These are phyloP conservation scores for Ophiocordyceps polyrhachis-furcata DNA, from an alignment of 2,329 filamentous ascomycete species.

Conservation along the genomic window DNA sequence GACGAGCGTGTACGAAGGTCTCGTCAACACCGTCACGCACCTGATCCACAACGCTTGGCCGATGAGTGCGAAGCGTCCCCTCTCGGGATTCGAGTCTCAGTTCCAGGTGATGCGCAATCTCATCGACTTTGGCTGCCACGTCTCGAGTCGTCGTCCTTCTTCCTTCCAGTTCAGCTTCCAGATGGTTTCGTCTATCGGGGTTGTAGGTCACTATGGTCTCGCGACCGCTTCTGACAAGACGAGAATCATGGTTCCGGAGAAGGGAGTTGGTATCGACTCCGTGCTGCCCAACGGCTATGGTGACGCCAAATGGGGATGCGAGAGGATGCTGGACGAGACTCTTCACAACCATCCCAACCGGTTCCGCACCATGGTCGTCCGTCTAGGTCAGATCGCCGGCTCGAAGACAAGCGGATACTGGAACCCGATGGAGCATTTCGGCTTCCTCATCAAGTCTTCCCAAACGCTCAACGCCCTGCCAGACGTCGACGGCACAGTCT, in stretches of 20 bases:
- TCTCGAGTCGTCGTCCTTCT: conserved; percentile 4
- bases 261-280: conserved; percentile 16
- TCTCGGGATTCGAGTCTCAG: conserved; percentile 23
- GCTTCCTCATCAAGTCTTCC: conserved; percentile 29
- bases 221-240: conserved; percentile 4
- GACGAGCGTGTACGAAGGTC: conserved; percentile 14
- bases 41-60: conserved; percentile 34
- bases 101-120: conserved; percentile 26
- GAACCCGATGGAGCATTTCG: conserved; percentile 33
- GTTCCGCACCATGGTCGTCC: conserved; percentile 25
- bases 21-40: conserved; percentile 22
- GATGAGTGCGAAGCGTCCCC: conserved; percentile 17
- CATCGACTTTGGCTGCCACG: conserved; percentile 21
- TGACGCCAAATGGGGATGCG: conserved; percentile 32
- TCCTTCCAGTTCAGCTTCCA: conserved; percentile 14
- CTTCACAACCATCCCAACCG: conserved; percentile 20
- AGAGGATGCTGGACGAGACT: conserved; percentile 29
- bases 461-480: conserved; percentile 25
- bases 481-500: conserved; percentile 18
- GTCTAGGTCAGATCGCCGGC: conserved; percentile 34
- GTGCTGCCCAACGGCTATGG: conserved; percentile 28
- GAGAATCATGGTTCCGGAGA: conserved; percentile 21
- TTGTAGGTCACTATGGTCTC: conserved; percentile 12
- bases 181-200: conserved; percentile 22
- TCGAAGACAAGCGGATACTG: conserved; percentile 29